Percentiles rank a stretch among this genome's conserved stretches.
Conservation (phyloP, 805 yeast genomes). For the Ogataea thermomethanolica region DNA sequence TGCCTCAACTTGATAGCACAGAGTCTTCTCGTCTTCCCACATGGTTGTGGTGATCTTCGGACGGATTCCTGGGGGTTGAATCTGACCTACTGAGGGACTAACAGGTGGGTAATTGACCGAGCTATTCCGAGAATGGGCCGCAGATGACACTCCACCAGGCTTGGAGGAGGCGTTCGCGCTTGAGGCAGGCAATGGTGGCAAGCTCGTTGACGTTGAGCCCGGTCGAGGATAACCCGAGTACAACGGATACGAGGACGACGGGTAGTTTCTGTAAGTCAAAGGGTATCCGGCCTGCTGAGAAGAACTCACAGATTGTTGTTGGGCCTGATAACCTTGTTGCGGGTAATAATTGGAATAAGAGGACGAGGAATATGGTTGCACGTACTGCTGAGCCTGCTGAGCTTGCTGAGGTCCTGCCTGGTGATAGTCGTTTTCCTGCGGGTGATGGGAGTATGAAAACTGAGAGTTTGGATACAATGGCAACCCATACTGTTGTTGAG, state of each 20-base stretch:
- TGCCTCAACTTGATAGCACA: conserved; percentile 67
- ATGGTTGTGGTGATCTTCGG: conserved; percentile 65
- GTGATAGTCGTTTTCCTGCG: conserved; percentile 19
- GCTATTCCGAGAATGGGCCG: conserved; percentile 13
- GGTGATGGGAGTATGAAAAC: conserved; percentile 21
- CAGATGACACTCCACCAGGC: conserved; percentile 7
- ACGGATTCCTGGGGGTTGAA: conserved; percentile 42
- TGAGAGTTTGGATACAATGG: conserved; percentile 18
- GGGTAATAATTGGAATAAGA: conserved; percentile 16
- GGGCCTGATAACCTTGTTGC: conserved; percentile 20
- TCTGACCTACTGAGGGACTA: conserved; percentile 35
- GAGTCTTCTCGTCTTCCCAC: conserved; percentile 70
- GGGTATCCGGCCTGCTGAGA: conserved; percentile 17
- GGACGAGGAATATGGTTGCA: conserved; percentile 17
- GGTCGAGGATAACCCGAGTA: conserved; percentile 16
- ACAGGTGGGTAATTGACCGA: conserved; percentile 22
- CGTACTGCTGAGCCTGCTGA: conserved; percentile 19
- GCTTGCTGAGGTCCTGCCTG: conserved; percentile 17
- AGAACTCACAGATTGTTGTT: conserved; percentile 12
- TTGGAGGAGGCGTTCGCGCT: conserved; percentile 7
- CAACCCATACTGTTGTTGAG: conserved; percentile 19
- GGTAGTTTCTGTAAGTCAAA: conserved; percentile 20
- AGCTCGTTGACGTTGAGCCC: conserved; percentile 10
- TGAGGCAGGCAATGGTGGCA: conserved; percentile 14
- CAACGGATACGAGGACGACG: conserved; percentile 16